Base-by-base conservation (phyloP, 2,329 filamentous ascomycete genomes). In the Paecilomyces dactylethromorphus region DNA sequence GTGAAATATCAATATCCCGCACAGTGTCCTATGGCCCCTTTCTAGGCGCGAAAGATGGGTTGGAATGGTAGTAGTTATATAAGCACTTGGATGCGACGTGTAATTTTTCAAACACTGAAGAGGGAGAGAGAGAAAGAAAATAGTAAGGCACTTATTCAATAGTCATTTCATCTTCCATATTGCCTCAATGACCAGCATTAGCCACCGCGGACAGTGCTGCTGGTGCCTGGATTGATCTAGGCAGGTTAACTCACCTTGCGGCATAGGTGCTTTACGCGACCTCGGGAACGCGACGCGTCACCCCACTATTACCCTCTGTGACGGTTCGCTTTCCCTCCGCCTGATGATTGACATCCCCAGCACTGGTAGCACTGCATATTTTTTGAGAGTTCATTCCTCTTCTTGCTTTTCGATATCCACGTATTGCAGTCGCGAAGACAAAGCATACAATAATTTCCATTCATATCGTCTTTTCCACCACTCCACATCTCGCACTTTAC, bases 201-300 rank as follows among this genome's bases (percentile, higher is more conserved):
- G 39, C 39, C 39, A 45, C n/a, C n/a, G n/a, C n/a, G n/a, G n/a
- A n/a, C 18, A 18, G 39, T 45, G 15, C 35, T n/a, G 35, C 35
- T n/a, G 39, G 15, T 45, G 39, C 39, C n/a, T 21, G 39, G n/a
- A 45, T 7, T n/a, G 39, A 45, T 18, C 18, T 45, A 45, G 39
- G 39, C 50, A 45, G 22, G 45, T n/a, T 22, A 18, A 24, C 12
- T n/a, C 45, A 22, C 11, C n/a, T 50, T n/a, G 50, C 50, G 21
- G 21, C n/a, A 52, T 15, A 24, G 50, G 50, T 24, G 22, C 50
- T 24, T 52, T 52, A 52, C 50, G 50, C 50, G 50, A 52, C 22
- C 50, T 52, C 50, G 50, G 50, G 50, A 12, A 29, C 50, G 15
- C 39, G 53, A 58, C 57, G 57, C 57, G 57, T 35, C 52, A 55